These are phyloP conservation scores for Aspergillus olivimuriae DNA, from an alignment of 495 filamentous ascomycete species.

Conservation along the genomic window DNA sequence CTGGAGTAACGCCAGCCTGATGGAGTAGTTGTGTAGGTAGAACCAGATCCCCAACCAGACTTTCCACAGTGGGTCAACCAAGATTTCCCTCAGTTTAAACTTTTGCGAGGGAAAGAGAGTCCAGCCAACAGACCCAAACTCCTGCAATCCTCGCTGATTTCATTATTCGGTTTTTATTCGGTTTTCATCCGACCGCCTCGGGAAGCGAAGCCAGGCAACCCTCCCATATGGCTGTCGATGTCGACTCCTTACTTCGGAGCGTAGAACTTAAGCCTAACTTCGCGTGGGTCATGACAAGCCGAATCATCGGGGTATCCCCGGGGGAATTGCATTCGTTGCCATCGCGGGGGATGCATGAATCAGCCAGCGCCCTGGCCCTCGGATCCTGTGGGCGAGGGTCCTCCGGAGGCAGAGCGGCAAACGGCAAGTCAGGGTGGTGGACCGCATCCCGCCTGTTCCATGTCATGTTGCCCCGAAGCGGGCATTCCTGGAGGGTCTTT, in stretches of 20 bases:
- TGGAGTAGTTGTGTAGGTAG: no score
- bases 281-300: neutral
- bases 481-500: conserved; percentile 10
- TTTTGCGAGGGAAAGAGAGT: neutral
- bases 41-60: no score
- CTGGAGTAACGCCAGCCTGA: no score
- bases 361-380: no score
- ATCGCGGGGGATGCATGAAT: no score
- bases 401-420: no score
- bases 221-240: neutral
- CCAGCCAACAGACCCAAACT: neutral
- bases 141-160: neutral
- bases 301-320: no score
- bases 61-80: neutral
- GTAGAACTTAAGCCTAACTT: conserved; percentile 1
- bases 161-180: neutral
- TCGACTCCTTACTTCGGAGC: conserved; percentile 2
- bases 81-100: neutral
- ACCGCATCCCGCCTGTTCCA: conserved; percentile 3
- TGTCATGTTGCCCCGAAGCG: conserved; percentile 14
- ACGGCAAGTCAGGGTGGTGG: no score
- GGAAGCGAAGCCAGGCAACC: neutral
- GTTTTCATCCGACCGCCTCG: conserved; percentile 1
- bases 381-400: no score
- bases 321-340: no score